These are phyloP conservation scores for Daldinia sp. DNA, from an alignment of 2,329 filamentous ascomycete genomes.

Conservation along the genomic window DNA sequence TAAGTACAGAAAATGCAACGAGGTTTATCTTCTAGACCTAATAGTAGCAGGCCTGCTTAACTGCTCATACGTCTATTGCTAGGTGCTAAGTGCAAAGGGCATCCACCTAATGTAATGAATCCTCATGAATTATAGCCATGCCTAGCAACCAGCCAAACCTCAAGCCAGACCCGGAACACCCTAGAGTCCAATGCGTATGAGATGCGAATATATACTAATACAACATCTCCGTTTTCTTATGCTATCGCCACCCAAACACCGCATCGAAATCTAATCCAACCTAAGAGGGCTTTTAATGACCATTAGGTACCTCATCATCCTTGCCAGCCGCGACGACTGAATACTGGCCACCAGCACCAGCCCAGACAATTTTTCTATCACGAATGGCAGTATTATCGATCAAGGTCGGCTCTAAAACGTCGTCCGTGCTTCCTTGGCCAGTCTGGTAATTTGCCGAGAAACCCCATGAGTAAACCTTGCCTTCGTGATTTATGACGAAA, in stretches of 20 bases:
- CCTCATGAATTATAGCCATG: constrained; percentile 15
- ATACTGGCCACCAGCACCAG: constrained; percentile 91
- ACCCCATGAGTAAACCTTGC: constrained; percentile 82
- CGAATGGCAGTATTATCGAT: constrained; percentile 88
- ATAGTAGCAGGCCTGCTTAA: background rate
- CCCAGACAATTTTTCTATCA: constrained; percentile 78
- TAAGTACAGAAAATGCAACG: constrained; percentile 14
- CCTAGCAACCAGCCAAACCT: constrained; percentile 12
- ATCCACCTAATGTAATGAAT: constrained; percentile 9
- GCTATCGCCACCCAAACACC: background rate
- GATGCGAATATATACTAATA: constrained; percentile 31
- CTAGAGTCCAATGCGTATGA: constrained; percentile 15
- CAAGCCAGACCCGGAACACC: constrained; percentile 1
- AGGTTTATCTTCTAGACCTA: background rate
- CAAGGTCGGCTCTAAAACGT: constrained; percentile 79
- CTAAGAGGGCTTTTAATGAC: constrained; percentile 11
- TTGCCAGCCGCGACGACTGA: constrained; percentile 68
- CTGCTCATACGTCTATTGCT: constrained; percentile 2
- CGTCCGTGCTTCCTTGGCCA: constrained; percentile 81
- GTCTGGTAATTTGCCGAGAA: constrained; percentile 86
- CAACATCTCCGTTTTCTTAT: constrained; percentile 6
- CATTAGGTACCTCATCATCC: constrained; percentile 33
- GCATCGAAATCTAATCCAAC: background rate
- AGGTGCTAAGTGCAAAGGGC: background rate
- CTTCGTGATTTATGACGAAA: constrained; percentile 75